A percentile compares a stretch with the other conserved stretches of the same genome.
Evolutionary conservation across 2,329 filamentous ascomycete species (phyloP).

Genomic region (Paraconiothyrium brasiliense): DNA sequence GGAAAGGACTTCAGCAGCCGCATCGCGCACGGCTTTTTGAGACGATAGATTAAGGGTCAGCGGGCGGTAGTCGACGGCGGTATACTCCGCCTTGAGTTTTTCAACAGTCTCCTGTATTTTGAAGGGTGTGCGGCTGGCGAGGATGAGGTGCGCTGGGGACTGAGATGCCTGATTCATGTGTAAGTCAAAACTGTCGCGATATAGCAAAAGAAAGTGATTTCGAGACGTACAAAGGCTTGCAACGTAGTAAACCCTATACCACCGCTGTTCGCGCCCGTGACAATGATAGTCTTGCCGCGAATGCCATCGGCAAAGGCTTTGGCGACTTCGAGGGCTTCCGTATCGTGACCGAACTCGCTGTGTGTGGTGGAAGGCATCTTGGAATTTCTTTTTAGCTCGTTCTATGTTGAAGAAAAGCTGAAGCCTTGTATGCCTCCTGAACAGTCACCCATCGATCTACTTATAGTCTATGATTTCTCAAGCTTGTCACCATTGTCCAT

Average conservation of each 20-base stretch:
- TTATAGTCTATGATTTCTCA: not conserved
- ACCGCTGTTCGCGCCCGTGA: conserved; percentile 11
- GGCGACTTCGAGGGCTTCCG: conserved; percentile 16
- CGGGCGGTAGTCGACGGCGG: conserved; percentile 36
- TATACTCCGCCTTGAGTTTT: conserved; percentile 9
- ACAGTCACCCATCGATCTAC: not conserved
- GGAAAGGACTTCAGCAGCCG: conserved; percentile 33
- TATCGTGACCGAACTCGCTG: conserved; percentile 8
- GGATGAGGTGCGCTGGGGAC: conserved; percentile 27
- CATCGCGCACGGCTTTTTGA: conserved; percentile 38
- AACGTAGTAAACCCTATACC: conserved; percentile 12
- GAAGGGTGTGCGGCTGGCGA: conserved; percentile 48
- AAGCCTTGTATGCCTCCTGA: not conserved
- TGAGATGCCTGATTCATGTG: conserved; percentile 20
- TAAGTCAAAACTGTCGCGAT: not conserved
- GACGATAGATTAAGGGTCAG: conserved; percentile 42
- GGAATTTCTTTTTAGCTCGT: no score
- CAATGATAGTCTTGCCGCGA: conserved; percentile 11
- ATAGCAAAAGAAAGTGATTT: not conserved
- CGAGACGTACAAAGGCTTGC: conserved; percentile 12
- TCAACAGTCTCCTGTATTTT: conserved; percentile 43
- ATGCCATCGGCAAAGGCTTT: conserved; percentile 10
- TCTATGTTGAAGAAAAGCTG: not conserved
- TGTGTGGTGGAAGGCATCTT: conserved; percentile 12
- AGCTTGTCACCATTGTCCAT: not conserved